Evolutionary conservation across 352 stramenopile genomes (phyloP).

Genomic region (Globisporangium uncinulatum): DNA sequence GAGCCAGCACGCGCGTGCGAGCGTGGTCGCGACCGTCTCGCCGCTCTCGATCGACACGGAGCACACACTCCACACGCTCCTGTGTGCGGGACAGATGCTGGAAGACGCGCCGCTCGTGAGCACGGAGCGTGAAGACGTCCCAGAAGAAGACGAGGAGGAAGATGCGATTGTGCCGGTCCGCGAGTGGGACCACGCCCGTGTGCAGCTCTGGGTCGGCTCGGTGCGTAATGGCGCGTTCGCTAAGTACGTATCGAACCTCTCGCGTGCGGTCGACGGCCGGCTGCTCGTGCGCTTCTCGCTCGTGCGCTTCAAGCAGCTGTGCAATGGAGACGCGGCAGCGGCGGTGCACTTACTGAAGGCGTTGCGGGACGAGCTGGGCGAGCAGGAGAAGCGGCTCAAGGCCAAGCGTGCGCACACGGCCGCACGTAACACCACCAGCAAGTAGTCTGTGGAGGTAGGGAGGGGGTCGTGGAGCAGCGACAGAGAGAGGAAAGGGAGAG

Average conservation of each 20-base stretch:
- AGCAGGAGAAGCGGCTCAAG: conserved; percentile 49
- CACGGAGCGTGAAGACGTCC: conserved; percentile 45
- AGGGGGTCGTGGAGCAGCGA: neutral
- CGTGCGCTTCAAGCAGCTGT: conserved; percentile 61
- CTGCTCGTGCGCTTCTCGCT: conserved; percentile 58
- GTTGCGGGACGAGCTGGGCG: conserved; percentile 43
- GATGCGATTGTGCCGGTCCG: conserved; percentile 27
- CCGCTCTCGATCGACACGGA: conserved; percentile 71
- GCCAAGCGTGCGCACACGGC: conserved; percentile 40
- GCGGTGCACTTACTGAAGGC: conserved; percentile 55
- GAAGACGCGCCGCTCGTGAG: conserved; percentile 45
- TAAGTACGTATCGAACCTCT: conserved; percentile 48
- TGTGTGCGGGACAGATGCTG: conserved; percentile 66
- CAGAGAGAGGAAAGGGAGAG: no score
- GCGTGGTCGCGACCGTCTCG: conserved; percentile 73
- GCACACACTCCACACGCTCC: conserved; percentile 72
- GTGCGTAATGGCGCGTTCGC: conserved; percentile 42
- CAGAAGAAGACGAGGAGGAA: conserved; percentile 32
- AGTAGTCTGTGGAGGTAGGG: neutral
- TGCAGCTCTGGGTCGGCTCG: conserved; percentile 46
- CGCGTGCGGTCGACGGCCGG: conserved; percentile 39
- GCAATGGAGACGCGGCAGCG: conserved; percentile 48
- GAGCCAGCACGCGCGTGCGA: conserved; percentile 51
- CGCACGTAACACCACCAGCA: conserved; percentile 10
- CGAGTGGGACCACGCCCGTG: conserved; percentile 54